Base-by-base conservation (phyloP, 2,329 filamentous ascomycete species). In the Didymella keratinophila region DNA sequence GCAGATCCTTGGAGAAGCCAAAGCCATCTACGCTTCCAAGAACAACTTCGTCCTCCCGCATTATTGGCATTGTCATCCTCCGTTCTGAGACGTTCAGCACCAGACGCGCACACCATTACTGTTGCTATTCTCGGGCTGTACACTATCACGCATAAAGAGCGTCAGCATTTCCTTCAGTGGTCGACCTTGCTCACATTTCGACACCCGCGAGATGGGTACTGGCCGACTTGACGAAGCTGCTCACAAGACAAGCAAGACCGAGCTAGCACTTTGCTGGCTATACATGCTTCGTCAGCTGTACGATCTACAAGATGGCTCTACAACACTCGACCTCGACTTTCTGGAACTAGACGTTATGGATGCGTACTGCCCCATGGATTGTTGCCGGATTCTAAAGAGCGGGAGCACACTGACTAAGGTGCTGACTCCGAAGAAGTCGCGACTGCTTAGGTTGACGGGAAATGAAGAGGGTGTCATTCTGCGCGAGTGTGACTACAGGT, bases 21-120 rank as follows among this genome's bases (percentile, higher is more conserved):
- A 68, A 50, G 41, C 36, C 3, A 36, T 69, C 12, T 68, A 67
- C 32, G 58, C 66, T 2, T 49, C 57, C 2, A 64, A 57, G 23
- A 65, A 69, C 34, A 39, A 60, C 7, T 68, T 68, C 27, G 57
- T 62, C 0, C 59, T 69, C 2, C 62, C 60, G 2, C 20, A 48
- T 8, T 14, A 37, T n/a, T 49, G 36, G n/a, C 23, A 14, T 27
- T 4, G 20, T 9, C 7, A 21, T 21, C 16, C 8, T n/a, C 34
- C 34, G 4, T 28, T 16, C 16, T 8, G n/a, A n/a, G 7, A 37
- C 36, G 6, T 36, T 14, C n/a, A 20, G n/a, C 4, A 43, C 4
- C 14, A 4, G 7, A 25, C 23, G 4, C 20, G 2, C 2, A 20
- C 9, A 20, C 37, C 6, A 2, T 5, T 14, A 6, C 18, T 18